phyloP scores from a whole-genome alignment of 1,284 basidiomycete species.

The Apiotrichum akiyoshidainum region DNA sequence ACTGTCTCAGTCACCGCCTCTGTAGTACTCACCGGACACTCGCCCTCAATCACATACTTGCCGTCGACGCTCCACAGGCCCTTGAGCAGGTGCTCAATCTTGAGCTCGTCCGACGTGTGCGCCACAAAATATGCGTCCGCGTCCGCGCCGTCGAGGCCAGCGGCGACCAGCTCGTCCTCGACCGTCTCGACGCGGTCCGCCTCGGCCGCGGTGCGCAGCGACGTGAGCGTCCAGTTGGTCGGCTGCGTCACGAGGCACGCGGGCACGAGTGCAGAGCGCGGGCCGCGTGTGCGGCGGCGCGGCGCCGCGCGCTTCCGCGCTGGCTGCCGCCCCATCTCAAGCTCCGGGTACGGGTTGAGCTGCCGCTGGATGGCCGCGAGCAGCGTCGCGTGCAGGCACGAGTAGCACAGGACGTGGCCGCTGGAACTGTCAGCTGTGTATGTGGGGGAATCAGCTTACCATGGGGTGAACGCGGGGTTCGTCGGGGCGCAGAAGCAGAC shows the following conservation, averaged over 20 bases:
- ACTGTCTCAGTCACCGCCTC: too few species aligned
- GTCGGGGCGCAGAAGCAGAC: conserved; percentile 41
- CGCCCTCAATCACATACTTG: conserved; percentile 42
- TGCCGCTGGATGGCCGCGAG: conserved; percentile 39
- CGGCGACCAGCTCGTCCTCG: background rate
- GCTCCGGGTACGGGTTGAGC: conserved; percentile 29
- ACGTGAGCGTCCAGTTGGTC: too few species aligned
- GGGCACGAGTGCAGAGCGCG: too few species aligned
- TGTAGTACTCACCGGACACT: conserved; percentile 45
- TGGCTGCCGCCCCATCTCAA: too few species aligned
- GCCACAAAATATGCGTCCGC: conserved; percentile 12
- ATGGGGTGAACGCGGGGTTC: conserved; percentile 38
- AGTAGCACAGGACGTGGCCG: conserved; percentile 44
- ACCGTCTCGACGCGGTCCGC: too few species aligned
- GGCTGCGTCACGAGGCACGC: too few species aligned
- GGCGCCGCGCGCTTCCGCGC: too few species aligned
- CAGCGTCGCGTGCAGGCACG: conserved; percentile 41
- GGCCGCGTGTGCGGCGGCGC: too few species aligned
- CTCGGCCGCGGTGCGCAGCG: too few species aligned
- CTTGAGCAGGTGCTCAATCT: conserved; percentile 30
- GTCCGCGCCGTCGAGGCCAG: conserved; percentile 19
- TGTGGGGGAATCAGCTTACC: conserved; percentile 26
- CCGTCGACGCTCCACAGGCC: conserved; percentile 37
- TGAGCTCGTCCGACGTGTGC: conserved; percentile 6
- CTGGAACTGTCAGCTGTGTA: conserved; percentile 19